These are phyloP conservation scores for Alternaria sp. DNA, from an alignment of 2,329 filamentous ascomycete genomes.

Conservation along the genomic window DNA sequence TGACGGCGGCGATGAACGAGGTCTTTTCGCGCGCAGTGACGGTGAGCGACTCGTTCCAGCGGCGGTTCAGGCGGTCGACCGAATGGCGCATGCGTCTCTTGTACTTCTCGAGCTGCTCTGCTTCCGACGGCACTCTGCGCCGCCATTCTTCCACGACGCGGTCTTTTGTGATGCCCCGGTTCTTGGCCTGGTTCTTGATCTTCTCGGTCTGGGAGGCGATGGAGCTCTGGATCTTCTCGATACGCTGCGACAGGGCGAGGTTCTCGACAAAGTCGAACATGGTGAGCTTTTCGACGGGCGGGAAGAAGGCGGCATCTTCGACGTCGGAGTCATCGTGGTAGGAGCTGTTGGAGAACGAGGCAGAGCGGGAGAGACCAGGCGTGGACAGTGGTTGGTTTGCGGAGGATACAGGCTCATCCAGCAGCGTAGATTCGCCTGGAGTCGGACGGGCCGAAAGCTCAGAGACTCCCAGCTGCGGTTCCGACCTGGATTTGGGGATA, in stretches of 20 bases:
- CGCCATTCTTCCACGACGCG: constrained; percentile 94
- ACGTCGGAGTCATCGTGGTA: constrained; percentile 85
- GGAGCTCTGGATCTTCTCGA: constrained; percentile 88
- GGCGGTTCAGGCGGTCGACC: constrained; percentile 83
- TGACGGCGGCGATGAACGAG: constrained; percentile 92
- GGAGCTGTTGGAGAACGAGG: constrained; percentile 84
- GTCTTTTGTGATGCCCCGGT: constrained; percentile 79
- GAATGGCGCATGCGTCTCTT: constrained; percentile 83
- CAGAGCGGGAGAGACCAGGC: constrained; percentile 72
- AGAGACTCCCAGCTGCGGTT: constrained; percentile 41
- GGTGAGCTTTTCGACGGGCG: constrained; percentile 86
- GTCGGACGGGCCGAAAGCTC: constrained; percentile 29
- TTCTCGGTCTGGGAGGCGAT: constrained; percentile 84
- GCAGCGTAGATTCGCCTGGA: constrained; percentile 35
- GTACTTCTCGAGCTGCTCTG: constrained; percentile 93
- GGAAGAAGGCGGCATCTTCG: constrained; percentile 67
- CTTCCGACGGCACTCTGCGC: constrained; percentile 80
- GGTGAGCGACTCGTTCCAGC: constrained; percentile 88
- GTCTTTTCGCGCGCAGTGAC: constrained; percentile 93
- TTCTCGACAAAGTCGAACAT: constrained; percentile 96
- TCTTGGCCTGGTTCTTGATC: constrained; percentile 82
- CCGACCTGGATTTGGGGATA: constrained; percentile 33
- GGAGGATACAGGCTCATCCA: constrained; percentile 54
- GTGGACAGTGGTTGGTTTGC: constrained; percentile 55
- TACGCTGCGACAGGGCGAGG: constrained; percentile 82